phyloP scores from a whole-genome alignment of 2,329 filamentous ascomycete genomes.

The Aspergillus hiratsukae region DNA sequence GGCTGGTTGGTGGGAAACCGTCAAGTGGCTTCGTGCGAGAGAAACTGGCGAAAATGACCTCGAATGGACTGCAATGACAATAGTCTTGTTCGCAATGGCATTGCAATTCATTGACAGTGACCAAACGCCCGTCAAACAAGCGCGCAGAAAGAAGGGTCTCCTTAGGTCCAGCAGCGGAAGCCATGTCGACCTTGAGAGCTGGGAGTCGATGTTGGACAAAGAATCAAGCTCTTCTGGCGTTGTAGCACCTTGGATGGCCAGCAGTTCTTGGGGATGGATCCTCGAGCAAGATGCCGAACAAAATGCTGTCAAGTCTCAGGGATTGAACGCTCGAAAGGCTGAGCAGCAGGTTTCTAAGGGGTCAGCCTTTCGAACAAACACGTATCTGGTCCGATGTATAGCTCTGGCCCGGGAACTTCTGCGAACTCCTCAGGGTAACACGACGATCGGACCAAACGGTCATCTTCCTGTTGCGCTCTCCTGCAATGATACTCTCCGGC shows the following conservation, averaged over 20 bases:
- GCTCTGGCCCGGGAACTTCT: conserved; percentile 63
- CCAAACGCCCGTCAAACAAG: conserved; percentile 31
- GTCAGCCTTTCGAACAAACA: conserved; percentile 34
- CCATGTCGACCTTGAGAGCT: conserved; percentile 42
- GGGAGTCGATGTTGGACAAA: conserved; percentile 46
- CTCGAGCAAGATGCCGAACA: conserved; percentile 51
- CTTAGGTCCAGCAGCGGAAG: conserved; percentile 49
- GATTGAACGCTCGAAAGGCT: conserved; percentile 15
- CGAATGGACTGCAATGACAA: conserved; percentile 67
- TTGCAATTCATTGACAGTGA: conserved; percentile 51
- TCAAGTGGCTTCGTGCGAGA: conserved; percentile 61
- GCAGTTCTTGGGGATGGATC: conserved; percentile 67
- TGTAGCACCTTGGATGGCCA: conserved; percentile 50
- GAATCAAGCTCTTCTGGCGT: conserved; percentile 41
- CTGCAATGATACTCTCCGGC: conserved; percentile 52
- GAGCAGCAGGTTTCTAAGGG: conserved; percentile 21
- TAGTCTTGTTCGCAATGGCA: conserved; percentile 61
- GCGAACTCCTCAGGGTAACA: conserved; percentile 54
- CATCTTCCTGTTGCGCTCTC: conserved; percentile 61
- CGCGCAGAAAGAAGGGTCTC: conserved; percentile 40
- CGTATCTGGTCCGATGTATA: conserved; percentile 46
- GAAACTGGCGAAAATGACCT: conserved; percentile 46
- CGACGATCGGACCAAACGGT: conserved; percentile 52
- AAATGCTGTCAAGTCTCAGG: conserved; percentile 11
- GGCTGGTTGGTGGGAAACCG: conserved; percentile 68